A percentile compares a stretch with the other conserved stretches of the same genome.
phyloP scores from a whole-genome alignment of 1,284 basidiomycete genomes.

The Ganoderma multipileum region DNA sequence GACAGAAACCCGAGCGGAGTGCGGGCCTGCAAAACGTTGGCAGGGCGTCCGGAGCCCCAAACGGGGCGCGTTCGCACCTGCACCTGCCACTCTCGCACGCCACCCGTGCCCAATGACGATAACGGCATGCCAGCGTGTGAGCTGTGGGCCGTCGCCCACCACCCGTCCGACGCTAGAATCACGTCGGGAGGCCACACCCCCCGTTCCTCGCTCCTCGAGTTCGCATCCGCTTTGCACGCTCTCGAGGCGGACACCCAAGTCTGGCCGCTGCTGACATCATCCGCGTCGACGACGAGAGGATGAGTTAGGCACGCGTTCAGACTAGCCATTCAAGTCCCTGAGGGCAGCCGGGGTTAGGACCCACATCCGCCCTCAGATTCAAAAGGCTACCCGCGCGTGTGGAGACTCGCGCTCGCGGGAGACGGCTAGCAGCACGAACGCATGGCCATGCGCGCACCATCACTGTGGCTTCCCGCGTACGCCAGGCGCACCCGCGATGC shows the following conservation, averaged over 20 bases:
- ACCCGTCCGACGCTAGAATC: conserved; percentile 13
- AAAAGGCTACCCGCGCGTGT: background rate
- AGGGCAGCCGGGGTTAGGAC: background rate
- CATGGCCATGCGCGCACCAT: background rate
- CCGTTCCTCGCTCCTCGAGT: conserved; percentile 1
- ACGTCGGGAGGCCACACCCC: conserved; percentile 9
- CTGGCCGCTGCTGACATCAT: conserved; percentile 1
- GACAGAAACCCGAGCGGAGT: conserved; percentile 15
- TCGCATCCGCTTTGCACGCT: background rate
- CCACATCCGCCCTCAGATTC: background rate
- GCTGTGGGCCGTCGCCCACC: background rate
- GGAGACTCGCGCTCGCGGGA: background rate
- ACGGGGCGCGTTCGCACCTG: background rate
- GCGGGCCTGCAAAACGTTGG: background rate
- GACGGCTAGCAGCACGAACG: background rate
- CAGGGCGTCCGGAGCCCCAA: background rate
- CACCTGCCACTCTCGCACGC: conserved; percentile 13
- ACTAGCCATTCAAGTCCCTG: background rate
- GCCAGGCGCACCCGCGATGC: background rate
- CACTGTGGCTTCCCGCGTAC: background rate
- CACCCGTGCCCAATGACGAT: conserved; percentile 8
- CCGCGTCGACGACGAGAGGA: background rate
- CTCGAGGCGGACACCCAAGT: background rate
- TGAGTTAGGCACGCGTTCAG: background rate
- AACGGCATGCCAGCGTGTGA: conserved; percentile 7